Conservation (phyloP, 768 basidiomycete species). For the Pisolithus albus region DNA sequence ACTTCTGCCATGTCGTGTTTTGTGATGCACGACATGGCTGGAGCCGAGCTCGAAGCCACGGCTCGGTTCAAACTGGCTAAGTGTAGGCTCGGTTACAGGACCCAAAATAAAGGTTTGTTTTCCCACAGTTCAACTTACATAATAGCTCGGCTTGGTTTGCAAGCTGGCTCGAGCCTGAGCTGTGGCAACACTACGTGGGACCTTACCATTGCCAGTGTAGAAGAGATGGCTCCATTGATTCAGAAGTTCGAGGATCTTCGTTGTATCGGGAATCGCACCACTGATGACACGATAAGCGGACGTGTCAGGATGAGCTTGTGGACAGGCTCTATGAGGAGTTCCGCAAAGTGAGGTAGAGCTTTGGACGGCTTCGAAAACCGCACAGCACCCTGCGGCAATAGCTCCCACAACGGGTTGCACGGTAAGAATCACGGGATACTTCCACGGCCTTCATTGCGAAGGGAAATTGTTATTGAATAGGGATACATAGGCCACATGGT, state of each 20-base stretch:
- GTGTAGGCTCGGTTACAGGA: too few species aligned
- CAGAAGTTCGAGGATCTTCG: slow-evolving; percentile 21
- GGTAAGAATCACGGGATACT: slow-evolving; percentile 52
- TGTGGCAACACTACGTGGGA: slow-evolving; percentile 7
- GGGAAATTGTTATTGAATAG: neutral
- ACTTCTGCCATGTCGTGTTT: too few species aligned
- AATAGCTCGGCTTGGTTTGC: too few species aligned
- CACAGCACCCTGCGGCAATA: slow-evolving; percentile 68
- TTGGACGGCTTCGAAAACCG: slow-evolving; percentile 63
- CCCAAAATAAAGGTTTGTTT: too few species aligned
- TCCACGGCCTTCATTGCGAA: slow-evolving; percentile 47
- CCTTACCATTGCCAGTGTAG: slow-evolving; percentile 31
- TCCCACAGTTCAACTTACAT: too few species aligned
- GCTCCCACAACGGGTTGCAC: slow-evolving; percentile 61
- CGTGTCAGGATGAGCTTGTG: slow-evolving; percentile 49
- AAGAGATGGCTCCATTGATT: slow-evolving; percentile 30
- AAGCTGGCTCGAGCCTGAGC: too few species aligned
- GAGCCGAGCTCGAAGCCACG: too few species aligned
- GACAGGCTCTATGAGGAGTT: slow-evolving; percentile 46
- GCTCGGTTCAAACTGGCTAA: too few species aligned
- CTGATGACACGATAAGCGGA: slow-evolving; percentile 48
- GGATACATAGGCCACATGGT: neutral
- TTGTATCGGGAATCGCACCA: slow-evolving; percentile 36
- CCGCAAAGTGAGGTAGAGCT: slow-evolving; percentile 37
- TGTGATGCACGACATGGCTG: too few species aligned